These are phyloP conservation scores for Russula ochroleuca DNA, from an alignment of 768 basidiomycete genomes.

Conservation along the genomic window DNA sequence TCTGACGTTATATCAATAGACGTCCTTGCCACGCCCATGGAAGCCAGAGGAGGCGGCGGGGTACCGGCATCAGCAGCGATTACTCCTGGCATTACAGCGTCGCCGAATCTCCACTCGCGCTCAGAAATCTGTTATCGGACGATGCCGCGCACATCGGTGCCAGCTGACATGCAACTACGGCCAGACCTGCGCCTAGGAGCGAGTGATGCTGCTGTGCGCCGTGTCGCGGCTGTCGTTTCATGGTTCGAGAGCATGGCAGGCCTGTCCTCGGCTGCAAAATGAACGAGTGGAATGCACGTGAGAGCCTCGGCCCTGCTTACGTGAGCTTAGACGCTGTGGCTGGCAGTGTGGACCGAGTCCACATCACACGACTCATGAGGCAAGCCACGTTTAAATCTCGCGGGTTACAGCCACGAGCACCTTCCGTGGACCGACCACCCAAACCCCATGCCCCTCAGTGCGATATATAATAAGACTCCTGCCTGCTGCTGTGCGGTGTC, in stretches of 20 bases:
- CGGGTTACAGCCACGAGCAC: constrained; percentile 11
- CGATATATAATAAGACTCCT: constrained; percentile 21
- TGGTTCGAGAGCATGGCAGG: constrained; percentile 80
- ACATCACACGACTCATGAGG: constrained; percentile 13
- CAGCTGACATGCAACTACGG: constrained; percentile 51
- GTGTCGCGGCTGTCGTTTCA: constrained; percentile 56
- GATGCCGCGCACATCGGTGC: constrained; percentile 48
- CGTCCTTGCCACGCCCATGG: constrained; percentile 47
- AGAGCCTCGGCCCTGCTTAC: background rate
- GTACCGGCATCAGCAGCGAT: background rate
- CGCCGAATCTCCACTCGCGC: constrained; percentile 57
- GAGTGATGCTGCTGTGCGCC: constrained; percentile 64
- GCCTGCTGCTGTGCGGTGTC: constrained; percentile 10
- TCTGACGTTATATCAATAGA: too few relatives aligned
- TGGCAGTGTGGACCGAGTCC: background rate
- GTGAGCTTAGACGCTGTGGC: background rate
- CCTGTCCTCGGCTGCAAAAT: constrained; percentile 31
- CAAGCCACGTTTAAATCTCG: constrained; percentile 19
- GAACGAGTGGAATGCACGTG: background rate
- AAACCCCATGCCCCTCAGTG: constrained; percentile 12
- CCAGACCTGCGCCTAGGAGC: constrained; percentile 70
- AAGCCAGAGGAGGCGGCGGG: constrained; percentile 26
- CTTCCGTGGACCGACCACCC: constrained; percentile 3
- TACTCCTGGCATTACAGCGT: constrained; percentile 48
- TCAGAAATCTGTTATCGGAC: constrained; percentile 75